Evolutionary conservation across 805 yeast species (phyloP).

Genomic region (Lipomyces kockii): DNA sequence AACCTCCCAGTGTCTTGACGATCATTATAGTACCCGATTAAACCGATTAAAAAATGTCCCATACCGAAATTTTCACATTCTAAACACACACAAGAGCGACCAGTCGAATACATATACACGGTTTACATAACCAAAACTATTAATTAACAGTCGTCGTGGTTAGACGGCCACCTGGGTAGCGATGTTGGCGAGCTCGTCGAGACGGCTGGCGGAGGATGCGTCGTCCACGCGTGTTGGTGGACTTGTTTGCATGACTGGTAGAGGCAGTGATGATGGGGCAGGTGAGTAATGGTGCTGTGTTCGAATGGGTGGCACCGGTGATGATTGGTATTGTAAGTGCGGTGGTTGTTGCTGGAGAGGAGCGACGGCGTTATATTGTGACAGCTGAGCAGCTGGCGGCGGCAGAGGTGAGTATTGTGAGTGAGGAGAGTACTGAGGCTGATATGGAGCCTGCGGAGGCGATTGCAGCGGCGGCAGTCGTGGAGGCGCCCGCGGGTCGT

Average conservation of each 20-base stretch:
- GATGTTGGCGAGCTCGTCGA: conserved; percentile 21
- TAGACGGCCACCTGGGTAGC: conserved; percentile 17
- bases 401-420: background rate
- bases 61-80: background rate
- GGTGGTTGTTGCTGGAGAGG: background rate
- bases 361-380: background rate
- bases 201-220: conserved; percentile 10
- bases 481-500: background rate
- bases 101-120: background rate
- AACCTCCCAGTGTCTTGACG: background rate
- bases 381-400: background rate
- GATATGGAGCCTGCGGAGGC: background rate
- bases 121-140: background rate
- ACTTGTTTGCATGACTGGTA: conserved; percentile 1
- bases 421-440: background rate
- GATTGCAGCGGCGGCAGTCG: background rate
- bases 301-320: background rate
- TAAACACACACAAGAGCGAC: background rate
- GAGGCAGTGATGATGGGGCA: background rate
- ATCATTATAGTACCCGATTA: background rate
- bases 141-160: background rate
- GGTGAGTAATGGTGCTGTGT: conserved; percentile 5
- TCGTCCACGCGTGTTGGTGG: background rate
- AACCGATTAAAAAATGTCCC: too few relatives aligned
- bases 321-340: background rate